Conservation (phyloP, 192 early-diverging fungal species). For the Gonapodya prolifera region DNA sequence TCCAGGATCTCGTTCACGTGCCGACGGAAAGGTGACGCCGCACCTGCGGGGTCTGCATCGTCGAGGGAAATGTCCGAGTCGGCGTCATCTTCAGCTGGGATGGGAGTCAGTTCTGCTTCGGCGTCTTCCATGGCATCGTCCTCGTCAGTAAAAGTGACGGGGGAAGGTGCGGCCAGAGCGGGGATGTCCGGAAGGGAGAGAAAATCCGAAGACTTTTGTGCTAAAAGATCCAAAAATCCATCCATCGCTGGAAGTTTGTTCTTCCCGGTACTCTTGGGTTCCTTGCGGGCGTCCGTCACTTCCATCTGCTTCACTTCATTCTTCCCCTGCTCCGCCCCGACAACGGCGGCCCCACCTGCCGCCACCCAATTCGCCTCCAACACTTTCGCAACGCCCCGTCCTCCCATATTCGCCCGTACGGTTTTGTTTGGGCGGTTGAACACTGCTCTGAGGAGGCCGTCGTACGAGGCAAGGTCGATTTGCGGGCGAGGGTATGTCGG, state of each 20-base stretch:
- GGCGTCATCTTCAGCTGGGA: too few species aligned
- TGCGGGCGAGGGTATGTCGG: conserved; percentile 88
- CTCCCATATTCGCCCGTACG: conserved; percentile 61
- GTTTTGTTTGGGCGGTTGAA: conserved; percentile 96
- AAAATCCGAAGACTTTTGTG: background rate
- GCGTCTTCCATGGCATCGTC: background rate
- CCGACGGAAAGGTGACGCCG: background rate
- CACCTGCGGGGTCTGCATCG: background rate
- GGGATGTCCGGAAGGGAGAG: background rate
- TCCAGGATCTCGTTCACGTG: conserved; percentile 63
- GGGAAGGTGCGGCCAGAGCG: too few species aligned
- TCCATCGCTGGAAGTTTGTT: background rate
- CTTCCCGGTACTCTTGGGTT: background rate
- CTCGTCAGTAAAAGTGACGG: background rate
- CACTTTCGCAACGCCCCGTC: background rate
- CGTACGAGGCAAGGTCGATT: conserved; percentile 91
- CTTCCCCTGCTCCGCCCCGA: background rate
- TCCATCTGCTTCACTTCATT: too few species aligned
- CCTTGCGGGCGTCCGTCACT: background rate
- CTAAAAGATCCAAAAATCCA: background rate
- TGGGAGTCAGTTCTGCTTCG: too few species aligned
- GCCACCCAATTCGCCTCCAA: background rate
- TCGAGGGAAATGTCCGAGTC: background rate
- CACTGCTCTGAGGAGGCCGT: conserved; percentile 84
- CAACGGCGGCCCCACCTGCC: background rate